Evolutionary conservation across 2,329 filamentous ascomycete species (phyloP).

Genomic region (Trichoderma aggressivum): DNA sequence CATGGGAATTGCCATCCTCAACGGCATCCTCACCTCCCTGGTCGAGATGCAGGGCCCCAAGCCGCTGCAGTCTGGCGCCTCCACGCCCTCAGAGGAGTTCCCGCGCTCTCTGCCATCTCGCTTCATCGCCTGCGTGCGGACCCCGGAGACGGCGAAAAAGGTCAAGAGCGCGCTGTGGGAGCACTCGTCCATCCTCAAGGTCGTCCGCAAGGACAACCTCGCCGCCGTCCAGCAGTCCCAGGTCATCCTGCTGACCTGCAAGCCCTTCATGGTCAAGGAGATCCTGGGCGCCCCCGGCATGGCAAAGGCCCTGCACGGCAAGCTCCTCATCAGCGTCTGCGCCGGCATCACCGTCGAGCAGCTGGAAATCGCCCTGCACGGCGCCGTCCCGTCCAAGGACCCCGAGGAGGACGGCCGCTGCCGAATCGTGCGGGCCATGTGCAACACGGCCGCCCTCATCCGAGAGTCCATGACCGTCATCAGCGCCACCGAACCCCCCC

Average conservation of each 20-base stretch:
- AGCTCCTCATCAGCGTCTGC: conserved; percentile 77
- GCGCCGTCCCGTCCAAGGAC: conserved; percentile 46
- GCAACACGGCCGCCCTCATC: conserved; percentile 77
- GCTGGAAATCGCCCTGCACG: conserved; percentile 63
- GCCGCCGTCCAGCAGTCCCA: conserved; percentile 64
- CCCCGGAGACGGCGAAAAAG: conserved; percentile 64
- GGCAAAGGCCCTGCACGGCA: conserved; percentile 68
- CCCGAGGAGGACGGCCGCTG: conserved; percentile 49
- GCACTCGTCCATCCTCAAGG: conserved; percentile 59
- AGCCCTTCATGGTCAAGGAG: conserved; percentile 69
- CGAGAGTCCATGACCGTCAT: conserved; percentile 82
- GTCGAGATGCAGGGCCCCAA: conserved; percentile 47
- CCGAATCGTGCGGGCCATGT: conserved; percentile 74
- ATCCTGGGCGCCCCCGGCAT: conserved; percentile 68
- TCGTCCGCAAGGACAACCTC: conserved; percentile 71
- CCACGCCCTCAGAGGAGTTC: conserved; percentile 45
- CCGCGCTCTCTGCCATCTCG: conserved; percentile 62
- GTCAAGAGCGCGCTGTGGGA: conserved; percentile 63
- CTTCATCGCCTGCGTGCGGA: conserved; percentile 79
- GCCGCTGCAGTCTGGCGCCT: conserved; percentile 44
- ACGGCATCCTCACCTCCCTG: conserved; percentile 72
- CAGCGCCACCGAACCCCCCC: conserved; percentile 56
- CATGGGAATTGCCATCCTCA: conserved; percentile 81
- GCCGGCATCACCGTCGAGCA: conserved; percentile 71
- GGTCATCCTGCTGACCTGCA: conserved; percentile 75